Evolutionary conservation across 805 yeast genomes (phyloP).

Genomic region (Yamadazyma laniorum): DNA sequence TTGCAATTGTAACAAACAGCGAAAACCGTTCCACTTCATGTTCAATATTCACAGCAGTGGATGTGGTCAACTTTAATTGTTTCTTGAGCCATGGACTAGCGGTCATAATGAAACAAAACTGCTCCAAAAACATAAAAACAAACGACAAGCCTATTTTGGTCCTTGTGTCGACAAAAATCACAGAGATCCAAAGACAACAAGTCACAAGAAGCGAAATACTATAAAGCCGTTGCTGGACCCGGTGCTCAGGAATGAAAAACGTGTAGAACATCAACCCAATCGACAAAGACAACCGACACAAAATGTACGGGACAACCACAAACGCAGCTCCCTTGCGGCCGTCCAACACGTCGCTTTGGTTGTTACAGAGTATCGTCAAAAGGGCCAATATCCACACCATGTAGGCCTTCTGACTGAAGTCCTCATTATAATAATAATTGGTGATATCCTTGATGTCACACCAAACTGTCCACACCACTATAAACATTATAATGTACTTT

Average conservation of each 20-base stretch:
- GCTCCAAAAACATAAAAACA: slow-evolving; percentile 43
- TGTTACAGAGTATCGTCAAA: slow-evolving; percentile 52
- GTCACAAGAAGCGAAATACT: slow-evolving; percentile 30
- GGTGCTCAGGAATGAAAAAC: slow-evolving; percentile 47
- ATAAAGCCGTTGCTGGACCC: slow-evolving; percentile 48
- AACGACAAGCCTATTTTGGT: slow-evolving; percentile 47
- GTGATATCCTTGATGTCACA: slow-evolving; percentile 60
- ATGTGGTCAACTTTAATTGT: slow-evolving; percentile 39
- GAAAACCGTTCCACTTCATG: slow-evolving; percentile 63
- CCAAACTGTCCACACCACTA: slow-evolving; percentile 67
- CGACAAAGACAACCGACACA: slow-evolving; percentile 44
- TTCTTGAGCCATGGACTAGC: slow-evolving; percentile 50
- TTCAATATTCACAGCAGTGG: slow-evolving; percentile 64
- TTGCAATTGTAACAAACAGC: slow-evolving; percentile 60
- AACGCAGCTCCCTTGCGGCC: slow-evolving; percentile 35
- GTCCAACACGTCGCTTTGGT: slow-evolving; percentile 36
- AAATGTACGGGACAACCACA: slow-evolving; percentile 47
- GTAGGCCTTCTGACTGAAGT: slow-evolving; percentile 51
- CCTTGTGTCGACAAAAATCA: slow-evolving; percentile 46
- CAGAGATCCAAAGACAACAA: slow-evolving; percentile 48
- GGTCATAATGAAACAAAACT: slow-evolving; percentile 29
- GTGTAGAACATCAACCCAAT: slow-evolving; percentile 37
- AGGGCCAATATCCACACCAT: slow-evolving; percentile 53
- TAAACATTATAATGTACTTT: slow-evolving; percentile 48
- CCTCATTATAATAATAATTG: slow-evolving; percentile 63